Conservation (phyloP, 495 filamentous ascomycete genomes). For the Pseudomonodictys pantanalensis region DNA sequence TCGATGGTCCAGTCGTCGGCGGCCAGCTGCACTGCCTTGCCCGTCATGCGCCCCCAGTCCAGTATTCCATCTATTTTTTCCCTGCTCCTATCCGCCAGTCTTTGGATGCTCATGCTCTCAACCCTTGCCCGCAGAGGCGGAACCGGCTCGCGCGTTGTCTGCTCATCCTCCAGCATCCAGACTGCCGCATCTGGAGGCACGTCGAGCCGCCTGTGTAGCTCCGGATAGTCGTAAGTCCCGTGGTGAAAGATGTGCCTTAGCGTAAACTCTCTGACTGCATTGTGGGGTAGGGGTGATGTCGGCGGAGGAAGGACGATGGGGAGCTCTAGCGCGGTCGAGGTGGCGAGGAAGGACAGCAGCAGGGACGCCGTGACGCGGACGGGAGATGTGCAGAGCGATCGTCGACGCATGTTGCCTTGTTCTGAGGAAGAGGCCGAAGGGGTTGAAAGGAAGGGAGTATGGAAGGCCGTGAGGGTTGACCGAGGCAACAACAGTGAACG, state of each 20-base stretch:
- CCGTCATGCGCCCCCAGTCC: constrained; percentile 60
- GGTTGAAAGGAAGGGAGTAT: background rate
- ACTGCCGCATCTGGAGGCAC: constrained; percentile 61
- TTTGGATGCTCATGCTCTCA: constrained; percentile 63
- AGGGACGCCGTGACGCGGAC: constrained; percentile 59
- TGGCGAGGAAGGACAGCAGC: constrained; percentile 62
- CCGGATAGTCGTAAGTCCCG: constrained; percentile 68
- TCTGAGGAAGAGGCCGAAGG: background rate
- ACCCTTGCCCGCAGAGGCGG: constrained; percentile 56
- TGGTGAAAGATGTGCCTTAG: constrained; percentile 91
- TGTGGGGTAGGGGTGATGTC: background rate
- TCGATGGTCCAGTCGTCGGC: constrained; percentile 81
- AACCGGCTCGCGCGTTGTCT: constrained; percentile 44
- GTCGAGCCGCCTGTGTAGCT: constrained; percentile 72
- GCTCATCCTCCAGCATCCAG: constrained; percentile 62
- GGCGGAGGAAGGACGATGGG: constrained; percentile 24
- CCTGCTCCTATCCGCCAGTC: constrained; percentile 74
- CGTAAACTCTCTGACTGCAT: constrained; percentile 14
- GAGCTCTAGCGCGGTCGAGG: constrained; percentile 42
- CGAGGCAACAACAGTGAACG: too few relatives aligned
- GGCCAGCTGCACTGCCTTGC: constrained; percentile 56
- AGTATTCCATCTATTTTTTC: constrained; percentile 74
- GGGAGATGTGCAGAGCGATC: constrained; percentile 40
- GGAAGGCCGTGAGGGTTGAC: background rate
- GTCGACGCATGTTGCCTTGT: constrained; percentile 17